phyloP scores from a whole-genome alignment of 2,329 filamentous ascomycete species.

The Colletotrichum sidae region DNA sequence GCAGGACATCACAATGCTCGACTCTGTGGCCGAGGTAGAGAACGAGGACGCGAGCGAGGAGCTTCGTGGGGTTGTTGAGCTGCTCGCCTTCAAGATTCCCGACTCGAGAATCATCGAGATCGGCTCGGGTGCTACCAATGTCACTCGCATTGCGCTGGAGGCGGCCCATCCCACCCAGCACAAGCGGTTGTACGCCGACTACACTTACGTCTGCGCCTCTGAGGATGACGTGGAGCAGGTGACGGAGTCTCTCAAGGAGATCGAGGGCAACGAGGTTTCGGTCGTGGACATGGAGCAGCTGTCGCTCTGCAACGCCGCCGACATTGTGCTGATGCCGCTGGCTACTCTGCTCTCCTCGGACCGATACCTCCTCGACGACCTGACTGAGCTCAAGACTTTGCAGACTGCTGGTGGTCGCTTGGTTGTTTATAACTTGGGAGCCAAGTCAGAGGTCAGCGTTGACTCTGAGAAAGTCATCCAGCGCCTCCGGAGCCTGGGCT shows the following conservation, averaged over 20 bases:
- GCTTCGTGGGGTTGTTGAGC: background rate
- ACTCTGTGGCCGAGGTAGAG: background rate
- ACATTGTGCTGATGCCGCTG: constrained; percentile 2
- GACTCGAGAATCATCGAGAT: constrained; percentile 18
- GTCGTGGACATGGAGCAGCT: constrained; percentile 22
- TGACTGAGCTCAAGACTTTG: constrained; percentile 8
- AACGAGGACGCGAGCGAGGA: background rate
- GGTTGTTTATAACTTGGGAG: background rate
- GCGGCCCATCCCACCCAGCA: constrained; percentile 4
- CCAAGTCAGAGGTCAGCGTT: too few species aligned
- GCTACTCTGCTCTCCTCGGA: constrained; percentile 15
- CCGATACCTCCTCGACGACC: constrained; percentile 11
- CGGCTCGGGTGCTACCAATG: background rate
- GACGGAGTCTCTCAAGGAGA: background rate
- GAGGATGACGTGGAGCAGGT: constrained; percentile 11
- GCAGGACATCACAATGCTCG: constrained; percentile 9
- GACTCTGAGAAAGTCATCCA: background rate
- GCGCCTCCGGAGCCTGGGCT: constrained; percentile 9
- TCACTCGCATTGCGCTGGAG: constrained; percentile 13
- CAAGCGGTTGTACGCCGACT: constrained; percentile 23
- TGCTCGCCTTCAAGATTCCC: constrained; percentile 20
- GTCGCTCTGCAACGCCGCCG: constrained; percentile 5
- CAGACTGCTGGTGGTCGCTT: constrained; percentile 3
- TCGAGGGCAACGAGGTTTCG: background rate
- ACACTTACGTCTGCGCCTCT: constrained; percentile 21